Conservation (phyloP, 306 rosid species). For the Rosa lucieae region DNA sequence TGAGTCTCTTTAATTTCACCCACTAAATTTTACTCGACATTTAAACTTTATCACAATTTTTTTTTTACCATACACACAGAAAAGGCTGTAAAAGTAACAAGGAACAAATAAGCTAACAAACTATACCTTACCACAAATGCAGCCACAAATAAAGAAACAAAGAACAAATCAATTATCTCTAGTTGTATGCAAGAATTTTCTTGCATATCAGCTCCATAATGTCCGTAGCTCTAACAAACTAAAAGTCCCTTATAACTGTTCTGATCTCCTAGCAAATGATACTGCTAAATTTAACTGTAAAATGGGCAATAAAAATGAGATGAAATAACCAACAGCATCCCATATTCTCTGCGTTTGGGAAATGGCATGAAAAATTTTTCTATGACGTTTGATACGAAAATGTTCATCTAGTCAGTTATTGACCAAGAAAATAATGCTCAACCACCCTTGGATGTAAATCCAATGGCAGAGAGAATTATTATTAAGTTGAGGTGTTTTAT, state of each 20-base stretch:
- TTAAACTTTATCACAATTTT: neutral
- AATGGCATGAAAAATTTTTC: too few relatives aligned
- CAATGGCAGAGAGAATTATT: too few relatives aligned
- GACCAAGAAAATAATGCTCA: too few relatives aligned
- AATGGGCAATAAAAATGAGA: neutral
- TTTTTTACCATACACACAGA: neutral
- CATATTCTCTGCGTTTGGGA: neutral
- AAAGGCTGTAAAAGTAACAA: neutral
- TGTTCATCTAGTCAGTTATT: too few relatives aligned
- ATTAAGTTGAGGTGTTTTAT: too few relatives aligned
- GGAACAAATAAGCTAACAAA: neutral
- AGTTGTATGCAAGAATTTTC: too few relatives aligned
- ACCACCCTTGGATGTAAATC: too few relatives aligned
- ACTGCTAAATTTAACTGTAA: neutral
- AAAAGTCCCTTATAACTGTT: neutral
- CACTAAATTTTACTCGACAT: neutral
- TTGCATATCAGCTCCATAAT: too few relatives aligned
- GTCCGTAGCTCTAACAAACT: neutral
- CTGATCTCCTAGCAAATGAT: neutral
- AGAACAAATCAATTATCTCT: too few relatives aligned
- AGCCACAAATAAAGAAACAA: neutral
- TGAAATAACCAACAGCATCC: neutral
- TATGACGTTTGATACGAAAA: too few relatives aligned
- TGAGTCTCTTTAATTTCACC: constrained; percentile 6
- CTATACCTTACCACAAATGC: neutral